Percentiles rank a stretch among this genome's conserved stretches.
phyloP scores from a whole-genome alignment of 2,329 filamentous ascomycete genomes.

The Aspergillus aculeatinus region DNA sequence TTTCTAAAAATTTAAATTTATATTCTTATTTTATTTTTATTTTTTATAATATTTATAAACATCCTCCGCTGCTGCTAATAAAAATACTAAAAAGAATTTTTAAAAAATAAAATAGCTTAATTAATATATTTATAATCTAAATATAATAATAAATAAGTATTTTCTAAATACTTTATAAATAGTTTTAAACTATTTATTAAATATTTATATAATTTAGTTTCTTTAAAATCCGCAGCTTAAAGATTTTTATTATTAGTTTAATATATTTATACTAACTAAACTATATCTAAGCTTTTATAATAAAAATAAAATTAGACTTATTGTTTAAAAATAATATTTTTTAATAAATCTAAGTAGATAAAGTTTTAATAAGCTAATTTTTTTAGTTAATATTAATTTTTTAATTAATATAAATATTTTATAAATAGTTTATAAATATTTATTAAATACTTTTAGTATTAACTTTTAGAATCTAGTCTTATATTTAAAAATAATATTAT shows the following conservation, averaged over 20 bases:
- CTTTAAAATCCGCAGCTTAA: background rate
- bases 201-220: background rate
- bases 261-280: background rate
- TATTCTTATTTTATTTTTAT: background rate
- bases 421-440: no score
- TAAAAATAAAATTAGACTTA: background rate
- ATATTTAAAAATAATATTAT: no score
- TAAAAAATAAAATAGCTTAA: background rate
- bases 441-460: no score
- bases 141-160: background rate
- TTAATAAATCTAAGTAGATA: background rate
- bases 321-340: background rate
- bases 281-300: background rate
- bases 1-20: background rate
- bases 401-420: no score
- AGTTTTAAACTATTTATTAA: background rate
- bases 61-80: background rate
- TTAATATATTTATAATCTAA: background rate
- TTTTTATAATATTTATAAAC: background rate
- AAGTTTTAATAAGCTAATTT: background rate
- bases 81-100: background rate
- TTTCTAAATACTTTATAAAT: background rate
- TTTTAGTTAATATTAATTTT: background rate
- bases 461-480: no score
- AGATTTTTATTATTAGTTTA: background rate